These are phyloP conservation scores for Orbilia oligospora DNA, from an alignment of 2,329 filamentous ascomycete genomes.

Conservation along the genomic window DNA sequence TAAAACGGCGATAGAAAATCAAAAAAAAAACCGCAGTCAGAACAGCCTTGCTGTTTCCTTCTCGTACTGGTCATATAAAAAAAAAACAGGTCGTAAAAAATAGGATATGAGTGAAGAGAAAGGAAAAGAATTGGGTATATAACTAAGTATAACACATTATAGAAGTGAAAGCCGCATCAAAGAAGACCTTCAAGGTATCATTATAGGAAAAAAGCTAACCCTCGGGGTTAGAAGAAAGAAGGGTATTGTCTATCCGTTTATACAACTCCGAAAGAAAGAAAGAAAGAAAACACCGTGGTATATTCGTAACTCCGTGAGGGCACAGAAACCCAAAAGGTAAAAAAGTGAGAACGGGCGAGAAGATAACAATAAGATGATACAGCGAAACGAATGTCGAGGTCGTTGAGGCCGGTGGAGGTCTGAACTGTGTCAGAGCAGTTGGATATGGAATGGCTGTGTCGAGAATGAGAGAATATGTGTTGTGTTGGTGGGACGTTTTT, in stretches of 20 bases:
- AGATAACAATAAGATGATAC: constrained; percentile 42
- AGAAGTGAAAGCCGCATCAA: constrained; percentile 38
- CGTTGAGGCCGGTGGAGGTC: constrained; percentile 53
- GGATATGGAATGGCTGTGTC: constrained; percentile 36
- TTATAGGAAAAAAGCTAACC: constrained; percentile 27
- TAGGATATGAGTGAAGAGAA: constrained; percentile 10
- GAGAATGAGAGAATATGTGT: constrained; percentile 27
- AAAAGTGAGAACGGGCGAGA: constrained; percentile 13
- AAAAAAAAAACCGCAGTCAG: not conserved
- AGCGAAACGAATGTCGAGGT: constrained; percentile 38
- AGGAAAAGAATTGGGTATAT: constrained; percentile 30
- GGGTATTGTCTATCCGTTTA: constrained; percentile 54
- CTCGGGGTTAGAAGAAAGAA: constrained; percentile 32
- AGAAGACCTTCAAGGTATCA: constrained; percentile 49
- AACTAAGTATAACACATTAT: constrained; percentile 41
- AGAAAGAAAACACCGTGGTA: constrained; percentile 46
- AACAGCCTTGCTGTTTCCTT: not conserved
- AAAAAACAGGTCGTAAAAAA: constrained; percentile 24
- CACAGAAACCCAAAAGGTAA: constrained; percentile 22
- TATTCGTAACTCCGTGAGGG: constrained; percentile 49
- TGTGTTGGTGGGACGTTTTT: constrained; percentile 34
- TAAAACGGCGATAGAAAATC: constrained; percentile 40
- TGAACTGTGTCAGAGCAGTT: constrained; percentile 48
- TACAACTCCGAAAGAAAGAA: constrained; percentile 44
- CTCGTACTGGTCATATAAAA: constrained; percentile 29